Evolutionary conservation across 2,329 filamentous ascomycete species (phyloP).

Genomic region (Aspergillus hortae): DNA sequence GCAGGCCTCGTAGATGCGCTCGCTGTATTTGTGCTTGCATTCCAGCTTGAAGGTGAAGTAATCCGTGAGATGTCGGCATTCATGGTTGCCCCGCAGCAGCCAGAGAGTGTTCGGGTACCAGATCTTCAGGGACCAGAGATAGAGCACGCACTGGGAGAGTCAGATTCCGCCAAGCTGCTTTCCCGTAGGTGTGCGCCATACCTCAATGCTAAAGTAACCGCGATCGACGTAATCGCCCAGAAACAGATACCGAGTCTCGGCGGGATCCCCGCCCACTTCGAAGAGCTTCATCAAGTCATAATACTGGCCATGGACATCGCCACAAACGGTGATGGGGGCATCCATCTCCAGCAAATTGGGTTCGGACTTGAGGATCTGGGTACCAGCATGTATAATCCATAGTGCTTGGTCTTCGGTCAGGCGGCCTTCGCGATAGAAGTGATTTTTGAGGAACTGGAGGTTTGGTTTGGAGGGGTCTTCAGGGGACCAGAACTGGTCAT

Average conservation of each 20-base stretch:
- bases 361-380: constrained; percentile 81
- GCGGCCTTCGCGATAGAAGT: constrained; percentile 96
- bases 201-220: constrained; percentile 98
- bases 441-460: constrained; percentile 91
- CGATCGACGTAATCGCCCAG: constrained; percentile 97
- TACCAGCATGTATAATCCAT: constrained; percentile 87
- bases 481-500: constrained; percentile 92
- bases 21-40: constrained; percentile 99
- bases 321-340: constrained; percentile 96
- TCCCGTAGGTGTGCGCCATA: constrained; percentile 23
- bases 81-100: constrained; percentile 96
- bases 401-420: constrained; percentile 96
- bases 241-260: constrained; percentile 95
- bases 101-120: constrained; percentile 98
- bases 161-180: constrained; percentile 2
- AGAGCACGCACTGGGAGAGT: constrained; percentile 73
- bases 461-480: constrained; percentile 84
- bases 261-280: constrained; percentile 93
- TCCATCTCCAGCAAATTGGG: constrained; percentile 99
- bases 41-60: constrained; percentile 99
- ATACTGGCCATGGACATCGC: constrained; percentile 97
- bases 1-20: constrained; percentile 92
- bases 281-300: constrained; percentile 99
- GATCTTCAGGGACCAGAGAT: constrained; percentile 97
- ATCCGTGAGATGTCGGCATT: constrained; percentile 97